Conservation (phyloP, 2,329 filamentous ascomycete genomes). For the Calonectria honghensis region DNA sequence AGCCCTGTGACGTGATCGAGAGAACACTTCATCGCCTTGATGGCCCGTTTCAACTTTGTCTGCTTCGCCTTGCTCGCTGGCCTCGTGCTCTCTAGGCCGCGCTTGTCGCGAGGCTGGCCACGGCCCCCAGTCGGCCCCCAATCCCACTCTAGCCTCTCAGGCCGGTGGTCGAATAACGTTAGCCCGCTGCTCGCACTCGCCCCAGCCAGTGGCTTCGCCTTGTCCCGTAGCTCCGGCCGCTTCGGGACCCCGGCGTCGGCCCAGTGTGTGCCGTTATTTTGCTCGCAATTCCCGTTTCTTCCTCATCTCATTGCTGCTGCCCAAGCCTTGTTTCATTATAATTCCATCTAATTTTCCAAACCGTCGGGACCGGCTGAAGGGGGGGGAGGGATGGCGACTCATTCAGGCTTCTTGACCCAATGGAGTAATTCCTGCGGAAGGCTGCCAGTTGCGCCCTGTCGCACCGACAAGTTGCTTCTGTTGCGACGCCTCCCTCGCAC, state of each 20-base stretch:
- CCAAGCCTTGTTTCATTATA: slow-evolving; percentile 44
- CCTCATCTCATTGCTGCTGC: slow-evolving; percentile 45
- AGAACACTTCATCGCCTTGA: slow-evolving; percentile 24
- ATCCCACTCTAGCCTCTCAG: not conserved
- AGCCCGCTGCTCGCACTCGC: slow-evolving; percentile 14
- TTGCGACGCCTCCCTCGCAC: slow-evolving; percentile 43
- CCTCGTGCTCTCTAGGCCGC: slow-evolving; percentile 22
- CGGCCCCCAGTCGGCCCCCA: slow-evolving; percentile 19
- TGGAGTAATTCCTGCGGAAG: slow-evolving; percentile 46
- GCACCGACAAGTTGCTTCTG: slow-evolving; percentile 38
- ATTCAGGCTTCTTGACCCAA: slow-evolving; percentile 31
- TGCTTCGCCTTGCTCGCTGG: slow-evolving; percentile 31
- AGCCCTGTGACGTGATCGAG: slow-evolving; percentile 32
- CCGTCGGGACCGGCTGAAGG: slow-evolving; percentile 42
- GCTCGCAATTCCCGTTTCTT: slow-evolving; percentile 26
- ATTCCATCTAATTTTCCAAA: slow-evolving; percentile 50
- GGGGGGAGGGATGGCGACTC: not conserved
- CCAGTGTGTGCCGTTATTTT: slow-evolving; percentile 24
- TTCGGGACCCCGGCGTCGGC: slow-evolving; percentile 28
- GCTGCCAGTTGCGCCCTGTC: slow-evolving; percentile 36
- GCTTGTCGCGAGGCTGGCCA: slow-evolving; percentile 29
- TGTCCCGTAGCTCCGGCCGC: slow-evolving; percentile 30
- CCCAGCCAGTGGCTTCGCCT: slow-evolving; percentile 30
- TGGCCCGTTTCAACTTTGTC: slow-evolving; percentile 5
- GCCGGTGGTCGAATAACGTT: slow-evolving; percentile 12